phyloP scores from a whole-genome alignment of 192 early-diverging fungal genomes.

The Linnemannia zychae region DNA sequence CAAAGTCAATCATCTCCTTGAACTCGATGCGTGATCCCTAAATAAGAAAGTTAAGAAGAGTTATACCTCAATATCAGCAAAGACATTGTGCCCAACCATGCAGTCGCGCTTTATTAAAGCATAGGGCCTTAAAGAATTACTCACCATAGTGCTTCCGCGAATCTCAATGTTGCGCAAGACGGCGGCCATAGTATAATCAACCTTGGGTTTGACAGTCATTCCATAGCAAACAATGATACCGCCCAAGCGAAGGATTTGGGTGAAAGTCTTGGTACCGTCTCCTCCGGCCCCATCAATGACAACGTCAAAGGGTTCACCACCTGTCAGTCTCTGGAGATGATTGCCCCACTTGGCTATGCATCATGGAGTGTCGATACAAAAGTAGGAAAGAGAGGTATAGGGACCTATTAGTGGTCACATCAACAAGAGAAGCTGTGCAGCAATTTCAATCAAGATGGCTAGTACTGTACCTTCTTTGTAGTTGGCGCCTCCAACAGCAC shows the following conservation, averaged over 20 bases:
- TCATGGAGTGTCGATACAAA: not conserved
- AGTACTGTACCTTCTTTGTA: conserved; percentile 69
- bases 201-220: conserved; percentile 63
- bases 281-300: conserved; percentile 81
- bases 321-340: conserved; percentile 58
- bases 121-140: not conserved
- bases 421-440: not conserved
- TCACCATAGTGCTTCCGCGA: conserved; percentile 76
- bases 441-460: not conserved
- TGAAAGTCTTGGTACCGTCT: conserved; percentile 56
- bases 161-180: conserved; percentile 75
- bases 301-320: conserved; percentile 56
- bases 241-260: conserved; percentile 59
- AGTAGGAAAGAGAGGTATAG: not conserved
- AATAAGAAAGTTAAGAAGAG: no score
- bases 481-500: conserved; percentile 78
- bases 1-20: conserved; percentile 70
- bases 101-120: no score
- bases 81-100: no score
- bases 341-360: conserved; percentile 60
- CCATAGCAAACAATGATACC: conserved; percentile 75
- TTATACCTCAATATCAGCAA: no score
- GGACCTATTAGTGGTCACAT: not conserved
- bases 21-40: conserved; percentile 68
- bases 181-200: conserved; percentile 60